These are phyloP conservation scores for Globisporangium nagaii DNA, from an alignment of 352 stramenopile species.

Conservation along the genomic window DNA sequence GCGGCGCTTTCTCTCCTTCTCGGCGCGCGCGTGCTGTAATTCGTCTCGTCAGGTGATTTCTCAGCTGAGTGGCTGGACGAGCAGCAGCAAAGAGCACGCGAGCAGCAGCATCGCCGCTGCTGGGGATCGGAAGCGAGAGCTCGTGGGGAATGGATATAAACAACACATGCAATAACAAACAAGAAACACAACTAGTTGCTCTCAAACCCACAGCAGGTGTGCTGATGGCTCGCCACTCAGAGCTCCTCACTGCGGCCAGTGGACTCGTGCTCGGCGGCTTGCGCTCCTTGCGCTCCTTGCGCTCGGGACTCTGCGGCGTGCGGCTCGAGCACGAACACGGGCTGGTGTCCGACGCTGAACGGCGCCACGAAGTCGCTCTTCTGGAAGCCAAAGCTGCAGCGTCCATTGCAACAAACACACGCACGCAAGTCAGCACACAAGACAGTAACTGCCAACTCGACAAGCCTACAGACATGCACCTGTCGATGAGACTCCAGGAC, in stretches of 20 bases:
- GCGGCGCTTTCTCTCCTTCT: not conserved
- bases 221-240: no score
- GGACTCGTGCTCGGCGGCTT: not conserved
- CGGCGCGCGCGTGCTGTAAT: not conserved
- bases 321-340: conserved; percentile 29
- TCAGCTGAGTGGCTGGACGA: not conserved
- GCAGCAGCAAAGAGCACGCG: not conserved
- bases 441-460: not conserved
- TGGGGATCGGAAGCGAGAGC: not conserved
- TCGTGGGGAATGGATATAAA: not conserved
- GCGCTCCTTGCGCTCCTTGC: no score
- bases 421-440: not conserved
- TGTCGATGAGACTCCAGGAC: conserved; percentile 32
- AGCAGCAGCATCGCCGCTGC: no score
- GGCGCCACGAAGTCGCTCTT: conserved; percentile 28
- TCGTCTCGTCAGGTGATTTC: no score
- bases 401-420: not conserved
- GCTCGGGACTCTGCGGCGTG: not conserved
- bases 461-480: not conserved
- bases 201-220: no score
- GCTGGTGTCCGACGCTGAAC: conserved; percentile 23
- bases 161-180: not conserved
- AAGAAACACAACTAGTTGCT: not conserved
- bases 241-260: not conserved
- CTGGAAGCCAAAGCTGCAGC: conserved; percentile 20